These are phyloP conservation scores for Chalciporus sp. DNA, from an alignment of 1,284 basidiomycete species.

Conservation along the genomic window DNA sequence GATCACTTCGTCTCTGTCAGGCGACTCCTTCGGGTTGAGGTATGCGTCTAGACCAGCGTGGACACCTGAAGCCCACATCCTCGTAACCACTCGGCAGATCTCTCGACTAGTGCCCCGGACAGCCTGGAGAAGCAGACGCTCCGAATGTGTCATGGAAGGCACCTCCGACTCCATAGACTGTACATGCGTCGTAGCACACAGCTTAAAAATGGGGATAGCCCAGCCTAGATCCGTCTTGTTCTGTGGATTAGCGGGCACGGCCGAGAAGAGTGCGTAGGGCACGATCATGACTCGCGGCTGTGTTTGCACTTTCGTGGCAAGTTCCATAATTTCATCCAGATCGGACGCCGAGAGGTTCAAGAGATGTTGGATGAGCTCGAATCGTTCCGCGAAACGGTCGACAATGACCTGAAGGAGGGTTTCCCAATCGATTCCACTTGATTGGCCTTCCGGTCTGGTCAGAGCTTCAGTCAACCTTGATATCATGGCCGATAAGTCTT, in stretches of 20 bases:
- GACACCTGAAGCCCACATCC: slow-evolving; percentile 46
- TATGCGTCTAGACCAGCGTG: slow-evolving; percentile 32
- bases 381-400: slow-evolving; percentile 44
- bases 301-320: slow-evolving; percentile 19
- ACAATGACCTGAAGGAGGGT: slow-evolving; percentile 42
- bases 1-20: slow-evolving; percentile 1
- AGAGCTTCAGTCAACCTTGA: slow-evolving; percentile 28
- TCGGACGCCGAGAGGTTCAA: slow-evolving; percentile 29
- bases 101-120: slow-evolving; percentile 41
- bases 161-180: slow-evolving; percentile 21
- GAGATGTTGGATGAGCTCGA: slow-evolving; percentile 42
- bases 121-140: slow-evolving; percentile 38
- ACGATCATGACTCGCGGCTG: slow-evolving; percentile 28
- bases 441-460: slow-evolving; percentile 4
- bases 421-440: slow-evolving; percentile 48
- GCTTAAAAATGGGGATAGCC: slow-evolving; percentile 28
- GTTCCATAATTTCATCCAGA: slow-evolving; percentile 9
- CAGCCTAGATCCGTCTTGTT: slow-evolving; percentile 19
- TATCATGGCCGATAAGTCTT: slow-evolving; percentile 20
- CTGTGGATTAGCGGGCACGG: slow-evolving; percentile 2
- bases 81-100: slow-evolving; percentile 48
- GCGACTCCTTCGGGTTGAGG: slow-evolving; percentile 3
- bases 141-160: slow-evolving; percentile 36
- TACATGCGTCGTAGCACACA: slow-evolving; percentile 41
- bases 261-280: slow-evolving; percentile 25